Evolutionary conservation across 2,329 filamentous ascomycete genomes (phyloP), one percentile per base, ranked within the genome.

Genomic region (Paramyrothecium sp.): DNA sequence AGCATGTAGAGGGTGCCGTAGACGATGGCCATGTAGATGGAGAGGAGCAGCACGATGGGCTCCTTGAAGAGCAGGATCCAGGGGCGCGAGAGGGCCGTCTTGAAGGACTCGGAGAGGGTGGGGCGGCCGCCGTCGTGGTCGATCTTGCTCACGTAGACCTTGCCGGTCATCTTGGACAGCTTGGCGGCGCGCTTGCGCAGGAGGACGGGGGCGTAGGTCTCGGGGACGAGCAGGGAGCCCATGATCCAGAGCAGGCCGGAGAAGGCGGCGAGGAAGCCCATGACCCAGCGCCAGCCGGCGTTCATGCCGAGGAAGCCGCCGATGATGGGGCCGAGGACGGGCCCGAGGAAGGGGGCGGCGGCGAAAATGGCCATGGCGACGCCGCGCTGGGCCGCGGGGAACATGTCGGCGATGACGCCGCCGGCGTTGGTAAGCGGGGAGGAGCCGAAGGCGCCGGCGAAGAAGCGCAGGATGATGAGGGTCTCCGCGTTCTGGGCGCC

Each of bases 21-120:
- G 54, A 79, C 65, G 54, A 78, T 83, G 56, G 83, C 80, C 74
- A 84, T 80, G 72, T 88, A 88, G 13, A 87, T 71, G 3, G 78
- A 81, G 8, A 84, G 71, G 3, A 88, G 71, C 17, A 87, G 66
- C 20, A 88, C 83, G 60, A 89, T 88, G 2, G 85, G 85, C 61
- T 89, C 86, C 23, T 69, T 67, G 73, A 88, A 83, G 2, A 89
- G 74, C 16, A 89, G 72, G 47, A 84, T 71, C 82, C 82, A 86
- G 1, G 86, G 86, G 3, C 85, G 77, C 34, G 77, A 71, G n/a
- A 53, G 30, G 17, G 51, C 51, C 30, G 51, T 53, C 51, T 53
- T 53, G 23, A 53, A 8, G 30, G 33, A n/a, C 51, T 53, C 51
- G n/a, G 10, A 12, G n/a, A 87, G 73, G 2, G 82, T 46, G 20